Evolutionary conservation across 139 green algal genomes (phyloP), one percentile per base, ranked within the genome.

Genomic region (Ulvella scutata): DNA sequence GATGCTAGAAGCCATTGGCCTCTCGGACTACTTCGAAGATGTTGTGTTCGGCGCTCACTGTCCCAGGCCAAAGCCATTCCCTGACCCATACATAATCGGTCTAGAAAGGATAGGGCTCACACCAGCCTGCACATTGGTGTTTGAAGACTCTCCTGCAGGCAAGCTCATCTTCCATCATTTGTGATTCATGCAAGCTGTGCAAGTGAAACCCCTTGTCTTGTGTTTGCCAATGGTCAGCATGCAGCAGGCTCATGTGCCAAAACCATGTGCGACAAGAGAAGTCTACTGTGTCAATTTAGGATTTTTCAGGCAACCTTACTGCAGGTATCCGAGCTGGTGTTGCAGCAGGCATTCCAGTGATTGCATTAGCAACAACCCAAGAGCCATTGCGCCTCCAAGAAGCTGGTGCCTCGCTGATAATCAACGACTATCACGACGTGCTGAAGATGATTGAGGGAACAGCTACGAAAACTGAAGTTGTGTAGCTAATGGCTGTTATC

Each of bases 51-150:
- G 84, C 10, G 79, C 88, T 76, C 86, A 93, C 74, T 94, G 88
- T 74, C 73, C 36, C 0, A 72, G 82, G 0, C 74, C 89, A 17
- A 95, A 95, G 81, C 90, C 90, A 0, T 79, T 84, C 74, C 90
- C 88, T 2, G 88, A 94, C 37, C 90, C 90, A 6, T 95, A 95
- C 79, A 74, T 83, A 33, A 62, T 80, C 3, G 90, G 73, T 3
- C 75, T 93, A 80, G 29, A 78, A 28, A 36, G 77, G 38, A 43
- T 93, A 7, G 86, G 85, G 2, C 44, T 92, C 43, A 3, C 4
- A 80, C 28, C 74, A 80, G 9, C 74, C 81, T 82, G 86, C 37
- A 39, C 38, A 43, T 51, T 86, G 28, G 77, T 76, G 28, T 73
- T 80, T 33, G 82, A 86, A 59, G 85, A 88, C 77, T 88, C 83